Base-by-base conservation (phyloP, 2,329 filamentous ascomycete genomes). In the Drechmeria coniospora region DNA sequence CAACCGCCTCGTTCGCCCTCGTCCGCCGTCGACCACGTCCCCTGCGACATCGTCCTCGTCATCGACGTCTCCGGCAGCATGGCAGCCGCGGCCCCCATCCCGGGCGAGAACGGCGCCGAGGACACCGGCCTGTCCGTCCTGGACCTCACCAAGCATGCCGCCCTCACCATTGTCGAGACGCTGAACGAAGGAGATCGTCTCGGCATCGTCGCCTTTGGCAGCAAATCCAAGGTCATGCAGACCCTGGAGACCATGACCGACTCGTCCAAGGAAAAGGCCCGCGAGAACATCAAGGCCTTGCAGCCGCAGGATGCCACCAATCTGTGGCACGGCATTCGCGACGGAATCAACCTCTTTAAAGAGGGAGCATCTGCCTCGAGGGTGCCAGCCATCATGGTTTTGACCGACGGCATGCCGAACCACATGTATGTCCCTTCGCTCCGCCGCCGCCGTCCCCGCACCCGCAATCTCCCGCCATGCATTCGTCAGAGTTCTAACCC, bases 1-100 rank as follows among this genome's bases (percentile, higher is more conserved):
- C 43, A 54, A 4, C 60, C 64, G 0, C 65, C 64, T 0, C 43
- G 23, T 3, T 29, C 42, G 6, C 60, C 61, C 1, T 16, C 22
- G 0, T 12, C 38, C 3, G 14, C 36, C 1, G 34, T 50, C 0
- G 30, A 39, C 6, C 63, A 66, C 39, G 53, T 63, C 0, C 61
- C 67, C 2, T 71, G 65, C 41, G 69, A 74, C 34, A 64, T 75
- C 18, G 68, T 73, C 2, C 55, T 75, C 3, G 68, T 68, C 11
- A 71, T 75, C 29, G 70, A 75, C 40, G 56, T 73, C 10, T 75
- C 70, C 0, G 56, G 53, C 0, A 73, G 67, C 46, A 76, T 75
- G 70, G 27, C 32, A 1, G 28, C 33, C 0, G 37, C 46, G 2
- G 68, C 68, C 1, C 63, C 61, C 0, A 52, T 63, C 0, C 63